These are phyloP conservation scores for Onygenales sp. DNA, from an alignment of 2,329 filamentous ascomycete species.

Conservation along the genomic window DNA sequence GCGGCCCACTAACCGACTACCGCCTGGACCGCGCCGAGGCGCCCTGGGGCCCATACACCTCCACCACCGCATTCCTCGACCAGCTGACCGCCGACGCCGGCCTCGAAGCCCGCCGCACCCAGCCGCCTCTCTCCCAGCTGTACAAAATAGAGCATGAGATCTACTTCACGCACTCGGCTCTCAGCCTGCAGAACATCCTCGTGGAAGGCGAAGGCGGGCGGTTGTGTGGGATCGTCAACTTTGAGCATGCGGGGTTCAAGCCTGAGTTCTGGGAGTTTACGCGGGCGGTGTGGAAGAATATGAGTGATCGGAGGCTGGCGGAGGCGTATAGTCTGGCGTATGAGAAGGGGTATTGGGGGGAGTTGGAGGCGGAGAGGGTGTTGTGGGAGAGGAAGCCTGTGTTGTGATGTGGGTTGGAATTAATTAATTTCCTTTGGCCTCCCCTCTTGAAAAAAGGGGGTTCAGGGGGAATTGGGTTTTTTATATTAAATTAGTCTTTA, in stretches of 20 bases:
- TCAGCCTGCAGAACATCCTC: slow-evolving; percentile 7
- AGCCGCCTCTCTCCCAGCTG: slow-evolving; percentile 1
- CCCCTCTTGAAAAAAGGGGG: no score
- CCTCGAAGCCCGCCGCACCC: neutral
- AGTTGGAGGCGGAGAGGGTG: slow-evolving; percentile 4
- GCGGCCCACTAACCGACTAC: slow-evolving; percentile 8
- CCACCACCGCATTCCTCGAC: slow-evolving; percentile 5
- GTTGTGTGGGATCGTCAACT: slow-evolving; percentile 8
- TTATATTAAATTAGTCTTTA: no score
- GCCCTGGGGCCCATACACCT: slow-evolving; percentile 5
- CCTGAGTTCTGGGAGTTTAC: slow-evolving; percentile 12
- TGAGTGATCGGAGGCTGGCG: neutral
- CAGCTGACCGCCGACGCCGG: neutral
- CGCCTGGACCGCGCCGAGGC: neutral
- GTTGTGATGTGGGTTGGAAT: neutral
- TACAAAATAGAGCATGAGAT: slow-evolving; percentile 7
- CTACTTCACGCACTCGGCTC: slow-evolving; percentile 9
- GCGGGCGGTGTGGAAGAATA: slow-evolving; percentile 2
- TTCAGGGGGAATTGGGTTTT: no score
- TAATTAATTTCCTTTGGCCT: no score
- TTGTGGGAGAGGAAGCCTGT: neutral
- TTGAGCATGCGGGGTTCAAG: slow-evolving; percentile 8
- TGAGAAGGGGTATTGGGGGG: slow-evolving; percentile 7
- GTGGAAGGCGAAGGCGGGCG: slow-evolving; percentile 1
- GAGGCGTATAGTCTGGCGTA: slow-evolving; percentile 4